phyloP scores from a whole-genome alignment of 371 early-diverging fungal species.

The Apophysomyces sp. region DNA sequence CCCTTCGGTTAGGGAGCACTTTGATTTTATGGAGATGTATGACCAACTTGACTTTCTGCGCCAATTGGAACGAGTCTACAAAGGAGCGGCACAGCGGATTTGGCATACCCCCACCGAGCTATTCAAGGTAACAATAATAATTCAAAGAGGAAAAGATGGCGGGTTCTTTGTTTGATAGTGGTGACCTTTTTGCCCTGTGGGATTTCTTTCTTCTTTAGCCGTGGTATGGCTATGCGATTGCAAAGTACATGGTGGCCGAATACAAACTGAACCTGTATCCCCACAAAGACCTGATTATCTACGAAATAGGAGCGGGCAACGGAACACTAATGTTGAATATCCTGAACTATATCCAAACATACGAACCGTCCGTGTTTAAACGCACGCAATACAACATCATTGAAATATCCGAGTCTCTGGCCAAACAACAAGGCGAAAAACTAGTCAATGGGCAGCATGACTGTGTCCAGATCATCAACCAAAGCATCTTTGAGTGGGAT shows the following conservation, averaged over 20 bases:
- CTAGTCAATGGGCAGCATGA: slow-evolving; percentile 35
- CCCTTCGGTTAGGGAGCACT: slow-evolving; percentile 20
- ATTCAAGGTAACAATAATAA: slow-evolving; percentile 60
- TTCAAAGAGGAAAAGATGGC: neutral
- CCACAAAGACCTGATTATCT: slow-evolving; percentile 70
- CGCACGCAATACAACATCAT: slow-evolving; percentile 80
- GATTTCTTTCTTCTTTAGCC: slow-evolving; percentile 46
- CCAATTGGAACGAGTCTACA: slow-evolving; percentile 64
- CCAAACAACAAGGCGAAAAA: slow-evolving; percentile 43
- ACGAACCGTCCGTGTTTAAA: slow-evolving; percentile 75
- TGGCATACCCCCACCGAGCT: slow-evolving; percentile 93
- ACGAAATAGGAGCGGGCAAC: slow-evolving; percentile 93
- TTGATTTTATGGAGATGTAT: slow-evolving; percentile 53
- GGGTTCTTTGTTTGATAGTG: neutral
- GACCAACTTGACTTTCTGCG: slow-evolving; percentile 74
- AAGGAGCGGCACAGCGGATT: slow-evolving; percentile 26
- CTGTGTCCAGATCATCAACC: slow-evolving; percentile 73
- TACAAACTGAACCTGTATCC: slow-evolving; percentile 58
- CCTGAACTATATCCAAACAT: slow-evolving; percentile 73
- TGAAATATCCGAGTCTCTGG: slow-evolving; percentile 79
- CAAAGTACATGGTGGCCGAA: slow-evolving; percentile 78
- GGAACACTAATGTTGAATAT: slow-evolving; percentile 90
- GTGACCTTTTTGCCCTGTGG: neutral
- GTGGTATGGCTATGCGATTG: slow-evolving; percentile 86
- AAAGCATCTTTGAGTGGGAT: slow-evolving; percentile 86